Evolutionary conservation across 164 flowering plant genomes (phyloP).

Genomic region (Cinnamomum chago): DNA sequence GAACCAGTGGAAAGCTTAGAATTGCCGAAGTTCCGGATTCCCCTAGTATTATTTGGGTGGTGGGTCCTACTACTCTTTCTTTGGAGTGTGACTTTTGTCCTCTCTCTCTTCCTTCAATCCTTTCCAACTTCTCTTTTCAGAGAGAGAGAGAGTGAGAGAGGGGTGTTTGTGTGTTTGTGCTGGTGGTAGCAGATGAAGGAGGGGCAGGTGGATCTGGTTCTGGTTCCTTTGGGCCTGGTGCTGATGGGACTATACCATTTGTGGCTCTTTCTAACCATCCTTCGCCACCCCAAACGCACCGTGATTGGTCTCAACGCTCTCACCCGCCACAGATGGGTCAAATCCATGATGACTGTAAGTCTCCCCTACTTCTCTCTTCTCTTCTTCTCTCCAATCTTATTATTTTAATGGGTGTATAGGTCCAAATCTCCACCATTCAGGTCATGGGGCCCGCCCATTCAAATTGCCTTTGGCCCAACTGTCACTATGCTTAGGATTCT

Average conservation of each 20-base stretch:
- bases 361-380: background rate
- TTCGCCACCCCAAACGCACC: conserved; percentile 43
- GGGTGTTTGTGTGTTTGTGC: background rate
- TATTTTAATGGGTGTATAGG: background rate
- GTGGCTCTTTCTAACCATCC: conserved; percentile 53
- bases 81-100: background rate
- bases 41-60: background rate
- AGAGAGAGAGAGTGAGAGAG: background rate
- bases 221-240: conserved; percentile 57
- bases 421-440: background rate
- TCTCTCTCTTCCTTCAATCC: background rate
- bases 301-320: conserved; percentile 72
- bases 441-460: background rate
- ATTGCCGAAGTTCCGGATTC: background rate
- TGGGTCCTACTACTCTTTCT: background rate
- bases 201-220: conserved; percentile 38
- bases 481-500: too few species aligned
- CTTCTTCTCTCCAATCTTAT: background rate
- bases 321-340: conserved; percentile 61
- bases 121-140: background rate
- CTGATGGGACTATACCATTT: conserved; percentile 43
- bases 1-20: too few species aligned
- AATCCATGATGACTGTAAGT: conserved; percentile 55
- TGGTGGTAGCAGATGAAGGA: conserved; percentile 38
- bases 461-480: too few species aligned